phyloP scores from a whole-genome alignment of 2,329 filamentous ascomycete genomes.

The Cordyceps tenuipes region DNA sequence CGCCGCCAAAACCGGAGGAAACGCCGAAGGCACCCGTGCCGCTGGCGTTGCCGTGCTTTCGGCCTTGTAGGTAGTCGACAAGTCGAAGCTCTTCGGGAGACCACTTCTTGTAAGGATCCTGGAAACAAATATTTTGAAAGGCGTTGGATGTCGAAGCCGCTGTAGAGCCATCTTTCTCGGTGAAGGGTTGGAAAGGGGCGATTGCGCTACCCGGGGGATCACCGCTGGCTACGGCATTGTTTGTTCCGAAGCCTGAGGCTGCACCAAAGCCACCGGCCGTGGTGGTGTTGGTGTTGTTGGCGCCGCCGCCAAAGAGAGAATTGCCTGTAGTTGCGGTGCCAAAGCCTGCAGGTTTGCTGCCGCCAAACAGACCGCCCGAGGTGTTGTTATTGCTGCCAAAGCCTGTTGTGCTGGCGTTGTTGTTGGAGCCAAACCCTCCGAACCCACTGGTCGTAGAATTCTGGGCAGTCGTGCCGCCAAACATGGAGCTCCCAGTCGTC shows the following conservation, averaged over 20 bases:
- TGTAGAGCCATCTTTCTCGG: conserved; percentile 64
- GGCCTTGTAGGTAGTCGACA: conserved; percentile 81
- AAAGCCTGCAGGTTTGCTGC: conserved; percentile 41
- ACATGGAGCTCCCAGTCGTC: conserved; percentile 33
- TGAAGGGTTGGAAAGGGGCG: conserved; percentile 58
- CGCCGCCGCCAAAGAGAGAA: conserved; percentile 39
- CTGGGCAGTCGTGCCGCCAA: conserved; percentile 33
- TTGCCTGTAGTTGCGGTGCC: conserved; percentile 31
- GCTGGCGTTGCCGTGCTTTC: conserved; percentile 72
- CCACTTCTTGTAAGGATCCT: conserved; percentile 77
- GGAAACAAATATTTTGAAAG: conserved; percentile 74
- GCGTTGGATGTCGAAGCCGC: conserved; percentile 45
- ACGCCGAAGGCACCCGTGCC: conserved; percentile 81
- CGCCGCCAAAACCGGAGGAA: conserved; percentile 42
- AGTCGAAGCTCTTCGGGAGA: conserved; percentile 79
- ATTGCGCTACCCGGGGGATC: conserved; percentile 62
- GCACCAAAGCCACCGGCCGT: conserved; percentile 30
- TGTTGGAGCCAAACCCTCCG: conserved; percentile 33
- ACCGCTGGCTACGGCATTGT: conserved; percentile 37
- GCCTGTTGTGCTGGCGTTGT: conserved; percentile 24
- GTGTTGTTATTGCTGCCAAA: conserved; percentile 29
- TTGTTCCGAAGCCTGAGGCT: conserved; percentile 26
- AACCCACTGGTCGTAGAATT: conserved; percentile 29
- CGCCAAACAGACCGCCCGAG: conserved; percentile 45
- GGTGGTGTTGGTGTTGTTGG: conserved; percentile 16